Conservation (phyloP, 2,329 filamentous ascomycete species). For the Sporothrix brasiliensis region DNA sequence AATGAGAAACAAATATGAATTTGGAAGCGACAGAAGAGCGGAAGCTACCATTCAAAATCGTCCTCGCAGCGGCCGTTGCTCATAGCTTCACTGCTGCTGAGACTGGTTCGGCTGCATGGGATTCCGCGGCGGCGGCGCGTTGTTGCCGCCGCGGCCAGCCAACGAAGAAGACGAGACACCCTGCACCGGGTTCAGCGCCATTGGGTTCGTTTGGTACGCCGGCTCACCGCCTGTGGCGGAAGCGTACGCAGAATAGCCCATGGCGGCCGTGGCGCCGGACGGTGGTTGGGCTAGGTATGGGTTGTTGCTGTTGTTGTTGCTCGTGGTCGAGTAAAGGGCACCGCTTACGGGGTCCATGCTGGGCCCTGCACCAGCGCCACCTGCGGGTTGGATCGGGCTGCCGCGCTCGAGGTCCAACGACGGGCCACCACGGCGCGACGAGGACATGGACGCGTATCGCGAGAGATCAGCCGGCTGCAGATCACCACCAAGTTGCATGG, state of each 20-base stretch:
- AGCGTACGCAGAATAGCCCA: slow-evolving; percentile 13
- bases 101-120: neutral
- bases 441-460: slow-evolving; percentile 37
- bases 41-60: neutral
- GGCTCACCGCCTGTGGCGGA: slow-evolving; percentile 15
- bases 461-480: slow-evolving; percentile 40
- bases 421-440: slow-evolving; percentile 39
- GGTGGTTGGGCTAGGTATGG: slow-evolving; percentile 28
- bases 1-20: neutral
- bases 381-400: neutral
- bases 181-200: slow-evolving; percentile 32
- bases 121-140: slow-evolving; percentile 4
- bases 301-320: slow-evolving; percentile 26
- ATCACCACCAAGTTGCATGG: slow-evolving; percentile 40
- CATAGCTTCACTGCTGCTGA: neutral
- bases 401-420: slow-evolving; percentile 49
- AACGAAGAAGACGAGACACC: slow-evolving; percentile 19
- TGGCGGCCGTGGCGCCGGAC: slow-evolving; percentile 17
- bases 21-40: neutral
- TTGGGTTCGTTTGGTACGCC: neutral
- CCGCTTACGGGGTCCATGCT: neutral
- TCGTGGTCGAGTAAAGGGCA: slow-evolving; percentile 15
- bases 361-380: neutral
- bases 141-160: slow-evolving; percentile 17
- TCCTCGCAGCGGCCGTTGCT: neutral